Conservation (phyloP, 116 monocot species). For the Papilionanthe hybrid region DNA sequence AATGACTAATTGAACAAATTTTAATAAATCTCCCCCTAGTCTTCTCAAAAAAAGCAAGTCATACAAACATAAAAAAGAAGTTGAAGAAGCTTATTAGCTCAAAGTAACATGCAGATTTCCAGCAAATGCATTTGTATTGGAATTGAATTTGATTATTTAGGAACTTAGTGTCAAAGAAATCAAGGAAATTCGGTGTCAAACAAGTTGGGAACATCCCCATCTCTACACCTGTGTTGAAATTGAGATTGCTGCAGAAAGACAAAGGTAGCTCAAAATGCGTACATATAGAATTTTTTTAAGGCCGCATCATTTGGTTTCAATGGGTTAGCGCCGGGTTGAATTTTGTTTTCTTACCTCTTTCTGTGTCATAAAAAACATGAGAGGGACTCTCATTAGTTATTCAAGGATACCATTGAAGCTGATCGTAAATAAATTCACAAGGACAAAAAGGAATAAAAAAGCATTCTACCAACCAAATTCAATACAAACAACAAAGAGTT, state of each 20-base stretch:
- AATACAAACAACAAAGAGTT: too few relatives aligned
- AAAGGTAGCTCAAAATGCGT: neutral
- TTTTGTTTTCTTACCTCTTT: too few relatives aligned
- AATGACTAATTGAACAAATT: neutral
- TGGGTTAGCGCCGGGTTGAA: too few relatives aligned
- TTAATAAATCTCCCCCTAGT: neutral
- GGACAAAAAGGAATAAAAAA: neutral
- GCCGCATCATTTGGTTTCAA: too few relatives aligned
- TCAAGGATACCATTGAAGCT: neutral
- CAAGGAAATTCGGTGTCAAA: neutral
- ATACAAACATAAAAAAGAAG: neutral
- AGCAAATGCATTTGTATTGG: neutral
- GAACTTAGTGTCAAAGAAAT: neutral
- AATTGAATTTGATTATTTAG: neutral
- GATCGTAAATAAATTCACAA: neutral
- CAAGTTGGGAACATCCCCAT: neutral
- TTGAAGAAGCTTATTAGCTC: neutral
- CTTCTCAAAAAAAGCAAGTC: neutral
- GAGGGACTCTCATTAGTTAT: neutral
- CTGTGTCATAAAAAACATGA: too few relatives aligned
- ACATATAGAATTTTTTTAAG: too few relatives aligned
- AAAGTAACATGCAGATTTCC: neutral
- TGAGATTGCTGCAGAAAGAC: neutral
- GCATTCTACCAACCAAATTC: too few relatives aligned
- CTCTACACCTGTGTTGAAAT: neutral